Evolutionary conservation across 2,329 filamentous ascomycete species (phyloP).

Genomic region (Fusarium pilosicola): DNA sequence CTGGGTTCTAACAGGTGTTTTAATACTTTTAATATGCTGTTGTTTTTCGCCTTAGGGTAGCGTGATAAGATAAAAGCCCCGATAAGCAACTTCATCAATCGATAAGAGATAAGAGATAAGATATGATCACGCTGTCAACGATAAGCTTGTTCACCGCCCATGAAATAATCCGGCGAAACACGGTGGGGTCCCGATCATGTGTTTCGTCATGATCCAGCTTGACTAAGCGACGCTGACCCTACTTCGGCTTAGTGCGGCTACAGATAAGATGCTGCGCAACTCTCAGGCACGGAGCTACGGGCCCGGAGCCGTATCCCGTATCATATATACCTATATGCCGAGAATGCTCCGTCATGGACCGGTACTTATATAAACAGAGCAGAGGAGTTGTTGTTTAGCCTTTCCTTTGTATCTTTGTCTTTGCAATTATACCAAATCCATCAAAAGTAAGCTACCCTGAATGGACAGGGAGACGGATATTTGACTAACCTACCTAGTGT

Average conservation of each 20-base stretch:
- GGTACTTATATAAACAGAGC: not conserved
- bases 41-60: not conserved
- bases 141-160: not conserved
- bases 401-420: not conserved
- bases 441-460: not conserved
- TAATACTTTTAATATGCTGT: not conserved
- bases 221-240: not conserved
- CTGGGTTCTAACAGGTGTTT: no score
- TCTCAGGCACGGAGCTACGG: constrained; percentile 2
- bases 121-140: accelerated
- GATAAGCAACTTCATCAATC: accelerated
- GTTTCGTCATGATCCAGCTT: not conserved
- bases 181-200: constrained; percentile 14
- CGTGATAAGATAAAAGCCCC: not conserved
- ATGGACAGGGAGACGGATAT: not conserved
- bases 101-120: not conserved
- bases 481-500: not conserved
- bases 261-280: not conserved
- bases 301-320: constrained; percentile 12
- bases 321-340: not conserved
- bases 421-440: not conserved
- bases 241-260: not conserved
- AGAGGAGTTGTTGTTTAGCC: accelerated
- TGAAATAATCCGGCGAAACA: not conserved
- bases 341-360: not conserved